phyloP scores from a whole-genome alignment of 768 basidiomycete genomes.

The Albatrellus ellisii region DNA sequence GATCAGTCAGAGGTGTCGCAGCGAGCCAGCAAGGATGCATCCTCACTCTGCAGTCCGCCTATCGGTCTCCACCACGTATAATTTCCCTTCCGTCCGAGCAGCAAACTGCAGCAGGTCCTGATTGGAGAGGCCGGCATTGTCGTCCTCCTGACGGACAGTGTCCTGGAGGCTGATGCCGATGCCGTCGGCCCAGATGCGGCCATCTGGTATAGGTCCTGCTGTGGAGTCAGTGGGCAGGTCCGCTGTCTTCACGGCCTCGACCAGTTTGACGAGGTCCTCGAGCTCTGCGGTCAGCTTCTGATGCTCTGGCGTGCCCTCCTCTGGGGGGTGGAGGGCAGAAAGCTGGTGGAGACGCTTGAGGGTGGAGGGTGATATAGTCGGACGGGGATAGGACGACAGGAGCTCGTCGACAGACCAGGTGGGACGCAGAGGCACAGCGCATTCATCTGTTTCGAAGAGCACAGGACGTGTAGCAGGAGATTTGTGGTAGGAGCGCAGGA shows the following conservation, averaged over 20 bases:
- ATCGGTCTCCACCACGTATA: conserved; percentile 49
- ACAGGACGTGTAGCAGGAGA: conserved; percentile 1
- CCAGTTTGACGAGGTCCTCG: conserved; percentile 60
- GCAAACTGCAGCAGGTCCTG: conserved; percentile 38
- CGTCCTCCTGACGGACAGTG: background rate
- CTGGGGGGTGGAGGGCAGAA: conserved; percentile 59
- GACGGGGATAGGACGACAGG: conserved; percentile 64
- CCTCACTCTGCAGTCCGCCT: conserved; percentile 12
- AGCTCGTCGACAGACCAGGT: conserved; percentile 76
- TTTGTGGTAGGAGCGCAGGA: background rate
- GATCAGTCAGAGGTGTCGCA: no score
- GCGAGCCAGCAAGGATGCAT: no score
- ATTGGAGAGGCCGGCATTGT: conserved; percentile 23
- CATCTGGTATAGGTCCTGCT: conserved; percentile 23
- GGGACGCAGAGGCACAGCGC: conserved; percentile 50
- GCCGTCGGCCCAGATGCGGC: conserved; percentile 29
- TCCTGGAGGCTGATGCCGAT: conserved; percentile 20
- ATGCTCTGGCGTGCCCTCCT: conserved; percentile 41
- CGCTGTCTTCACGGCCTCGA: conserved; percentile 70
- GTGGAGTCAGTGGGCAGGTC: conserved; percentile 13
- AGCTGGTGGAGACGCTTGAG: conserved; percentile 56
- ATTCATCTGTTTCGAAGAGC: conserved; percentile 34
- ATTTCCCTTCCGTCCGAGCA: conserved; percentile 32
- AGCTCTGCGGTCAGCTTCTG: conserved; percentile 40
- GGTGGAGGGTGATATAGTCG: conserved; percentile 40